A percentile compares a stretch with the other conserved stretches of the same genome.
phyloP scores from a whole-genome alignment of 1,284 basidiomycete species.

The Entoloma clypeatum region DNA sequence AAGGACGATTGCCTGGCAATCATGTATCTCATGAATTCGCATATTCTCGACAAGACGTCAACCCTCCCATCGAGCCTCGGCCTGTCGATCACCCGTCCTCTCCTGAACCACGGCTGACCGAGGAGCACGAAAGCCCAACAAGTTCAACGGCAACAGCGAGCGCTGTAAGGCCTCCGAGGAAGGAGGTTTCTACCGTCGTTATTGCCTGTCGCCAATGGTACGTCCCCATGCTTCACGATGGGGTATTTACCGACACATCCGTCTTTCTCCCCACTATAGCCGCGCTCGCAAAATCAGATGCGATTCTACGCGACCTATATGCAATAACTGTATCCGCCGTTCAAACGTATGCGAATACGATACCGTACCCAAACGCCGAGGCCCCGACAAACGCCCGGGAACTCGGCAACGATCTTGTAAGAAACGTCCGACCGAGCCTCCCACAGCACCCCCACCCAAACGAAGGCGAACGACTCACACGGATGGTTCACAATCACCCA shows the following conservation, averaged over 20 bases:
- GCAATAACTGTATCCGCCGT: slow-evolving; percentile 74
- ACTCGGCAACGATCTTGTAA: slow-evolving; percentile 78
- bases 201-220: slow-evolving; percentile 68
- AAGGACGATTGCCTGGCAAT: slow-evolving; percentile 46
- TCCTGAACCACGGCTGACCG: slow-evolving; percentile 29
- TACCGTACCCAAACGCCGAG: slow-evolving; percentile 70
- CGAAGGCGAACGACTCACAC: slow-evolving; percentile 50
- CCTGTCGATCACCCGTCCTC: slow-evolving; percentile 38
- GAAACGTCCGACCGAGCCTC: slow-evolving; percentile 61
- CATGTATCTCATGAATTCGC: slow-evolving; percentile 41
- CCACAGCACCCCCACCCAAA: slow-evolving; percentile 49
- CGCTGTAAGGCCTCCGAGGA: slow-evolving; percentile 39
- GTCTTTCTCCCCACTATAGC: slow-evolving; percentile 38
- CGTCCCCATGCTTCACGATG: slow-evolving; percentile 37
- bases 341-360: slow-evolving; percentile 76
- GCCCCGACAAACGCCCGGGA: slow-evolving; percentile 78
- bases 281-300: slow-evolving; percentile 80
- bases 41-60: slow-evolving; percentile 32
- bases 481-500: slow-evolving; percentile 29
- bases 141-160: slow-evolving; percentile 22
- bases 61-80: slow-evolving; percentile 29
- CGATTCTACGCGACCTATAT: slow-evolving; percentile 74
- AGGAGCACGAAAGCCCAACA: slow-evolving; percentile 37
- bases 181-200: slow-evolving; percentile 62
- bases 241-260: slow-evolving; percentile 32